Base-by-base conservation (phyloP, 2,329 filamentous ascomycete genomes). In the Neonectria punicea region DNA sequence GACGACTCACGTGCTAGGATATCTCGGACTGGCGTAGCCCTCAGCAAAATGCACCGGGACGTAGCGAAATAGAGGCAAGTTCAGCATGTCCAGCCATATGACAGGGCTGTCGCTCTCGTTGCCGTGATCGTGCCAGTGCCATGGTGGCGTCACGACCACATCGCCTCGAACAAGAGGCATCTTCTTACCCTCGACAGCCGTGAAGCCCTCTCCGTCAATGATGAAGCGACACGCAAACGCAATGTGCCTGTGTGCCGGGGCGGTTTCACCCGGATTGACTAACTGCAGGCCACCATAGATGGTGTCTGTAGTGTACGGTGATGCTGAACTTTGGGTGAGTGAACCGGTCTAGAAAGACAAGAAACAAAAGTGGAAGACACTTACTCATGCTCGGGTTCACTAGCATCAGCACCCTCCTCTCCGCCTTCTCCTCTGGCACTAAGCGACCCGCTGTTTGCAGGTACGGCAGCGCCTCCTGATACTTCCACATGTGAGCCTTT, bases 121-220 rank as follows among this genome's bases (percentile, higher is more conserved):
- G 3, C 87, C 87, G 61, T 89, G 86, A 64, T 89, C 87, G 65
- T 88, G 86, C 81, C 84, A 89, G 70, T 87, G 84, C 86, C 86
- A 89, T 0, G 81, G 83, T 0, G 86, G 87, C 0, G 87, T 89
- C 1, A 88, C 74, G 14, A 89, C 85, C 1, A 89, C 84, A 66
- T 89, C 86, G 9, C 86, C 86, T 2, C 82, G 79, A 20, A 79
- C 71, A 73, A 89, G 84, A 2, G 78, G 75, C 67, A 89, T 84
- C 58, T 85, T 82, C 46, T 80, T 76, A 5, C 87, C 86, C 54
- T 87, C 84, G 0, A 89, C 84, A 1, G 86, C 85, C 0, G 87
- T 89, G 70, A 88, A 89, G 1, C 86, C 86, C 13, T 81, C 75
- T 2, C 86, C 86, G 59, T 88, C 85, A 22, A 89, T 86, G 65